Percentiles rank a stretch among this genome's conserved stretches.
These are phyloP conservation scores for Rhinocladiella mackenziei DNA, from an alignment of 2,329 filamentous ascomycete genomes.

Conservation along the genomic window DNA sequence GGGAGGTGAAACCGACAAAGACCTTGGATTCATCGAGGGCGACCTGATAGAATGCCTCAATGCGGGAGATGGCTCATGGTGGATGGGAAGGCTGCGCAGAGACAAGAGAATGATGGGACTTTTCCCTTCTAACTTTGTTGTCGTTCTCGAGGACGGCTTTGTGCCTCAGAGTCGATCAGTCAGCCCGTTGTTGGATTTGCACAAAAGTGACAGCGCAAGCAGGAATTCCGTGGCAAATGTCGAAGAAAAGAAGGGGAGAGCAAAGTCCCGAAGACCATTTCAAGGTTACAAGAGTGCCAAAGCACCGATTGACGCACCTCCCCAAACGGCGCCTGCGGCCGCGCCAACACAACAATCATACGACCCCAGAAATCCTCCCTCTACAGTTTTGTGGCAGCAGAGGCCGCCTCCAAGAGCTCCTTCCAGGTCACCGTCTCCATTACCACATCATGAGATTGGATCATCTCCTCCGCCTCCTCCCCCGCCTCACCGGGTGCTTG, in stretches of 20 bases:
- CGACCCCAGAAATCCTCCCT: conserved; percentile 35
- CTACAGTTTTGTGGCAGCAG: conserved; percentile 39
- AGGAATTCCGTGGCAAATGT: conserved; percentile 21
- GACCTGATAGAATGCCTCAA: conserved; percentile 98
- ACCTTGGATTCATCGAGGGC: conserved; percentile 94
- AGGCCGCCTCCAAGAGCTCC: conserved; percentile 35
- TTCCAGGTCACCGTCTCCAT: conserved; percentile 33
- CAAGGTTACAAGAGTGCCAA: conserved; percentile 56
- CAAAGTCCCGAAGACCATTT: conserved; percentile 61
- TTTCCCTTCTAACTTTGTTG: conserved; percentile 96
- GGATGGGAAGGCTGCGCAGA: conserved; percentile 86
- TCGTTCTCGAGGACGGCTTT: conserved; percentile 80
- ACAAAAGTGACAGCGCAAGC: conserved; percentile 41
- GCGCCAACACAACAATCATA: conserved; percentile 32
- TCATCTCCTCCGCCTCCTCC: conserved; percentile 75
- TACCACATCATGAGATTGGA: conserved; percentile 46
- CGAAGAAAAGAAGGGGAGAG: conserved; percentile 50
- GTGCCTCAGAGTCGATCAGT: conserved; percentile 58
- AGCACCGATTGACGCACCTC: conserved; percentile 33
- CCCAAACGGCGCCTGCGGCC: conserved; percentile 5
- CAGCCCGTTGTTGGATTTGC: conserved; percentile 51
- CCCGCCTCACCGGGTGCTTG: conserved; percentile 66
- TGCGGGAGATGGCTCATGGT: conserved; percentile 96
- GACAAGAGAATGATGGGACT: conserved; percentile 87
- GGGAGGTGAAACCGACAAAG: conserved; percentile 91